phyloP scores from a whole-genome alignment of 2,329 filamentous ascomycete genomes.

The Aspergillus sojae region DNA sequence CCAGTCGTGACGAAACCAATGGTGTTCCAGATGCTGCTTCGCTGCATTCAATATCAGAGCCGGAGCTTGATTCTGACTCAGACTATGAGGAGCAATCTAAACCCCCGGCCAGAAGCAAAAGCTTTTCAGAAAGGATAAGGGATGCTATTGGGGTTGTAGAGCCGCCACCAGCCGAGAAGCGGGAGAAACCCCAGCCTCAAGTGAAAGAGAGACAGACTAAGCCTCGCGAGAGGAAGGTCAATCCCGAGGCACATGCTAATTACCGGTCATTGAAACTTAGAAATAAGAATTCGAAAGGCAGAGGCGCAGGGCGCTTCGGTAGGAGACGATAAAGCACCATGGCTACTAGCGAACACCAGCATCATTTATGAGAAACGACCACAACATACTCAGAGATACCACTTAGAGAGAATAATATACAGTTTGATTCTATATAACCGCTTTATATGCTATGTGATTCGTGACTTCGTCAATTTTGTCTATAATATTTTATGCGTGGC shows the following conservation, averaged over 20 bases:
- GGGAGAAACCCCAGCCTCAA: slow-evolving; percentile 15
- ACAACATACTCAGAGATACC: slow-evolving; percentile 23
- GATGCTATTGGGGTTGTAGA: slow-evolving; percentile 35
- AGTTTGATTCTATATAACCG: slow-evolving; percentile 12
- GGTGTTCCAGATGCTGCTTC: slow-evolving; percentile 23
- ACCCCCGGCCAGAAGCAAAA: slow-evolving; percentile 28
- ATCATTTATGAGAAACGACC: slow-evolving; percentile 22
- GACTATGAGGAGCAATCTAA: slow-evolving; percentile 30
- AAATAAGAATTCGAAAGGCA: slow-evolving; percentile 39
- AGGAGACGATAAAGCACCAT: slow-evolving; percentile 29
- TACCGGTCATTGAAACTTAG: slow-evolving; percentile 52
- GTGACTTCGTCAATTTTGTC: background rate
- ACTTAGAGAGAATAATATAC: slow-evolving; percentile 12
- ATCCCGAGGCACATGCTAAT: slow-evolving; percentile 51
- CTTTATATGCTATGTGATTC: slow-evolving; percentile 10
- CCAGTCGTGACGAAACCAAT: slow-evolving; percentile 12
- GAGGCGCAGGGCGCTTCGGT: slow-evolving; percentile 41
- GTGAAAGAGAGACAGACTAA: slow-evolving; percentile 29
- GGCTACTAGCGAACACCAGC: background rate
- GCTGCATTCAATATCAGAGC: slow-evolving; percentile 32
- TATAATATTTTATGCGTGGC: background rate
- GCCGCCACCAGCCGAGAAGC: slow-evolving; percentile 19
- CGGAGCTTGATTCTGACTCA: slow-evolving; percentile 33
- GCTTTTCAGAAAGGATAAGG: slow-evolving; percentile 40
- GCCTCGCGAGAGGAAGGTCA: slow-evolving; percentile 40